phyloP scores from a whole-genome alignment of 768 basidiomycete genomes.

The Suillus subalutaceus region DNA sequence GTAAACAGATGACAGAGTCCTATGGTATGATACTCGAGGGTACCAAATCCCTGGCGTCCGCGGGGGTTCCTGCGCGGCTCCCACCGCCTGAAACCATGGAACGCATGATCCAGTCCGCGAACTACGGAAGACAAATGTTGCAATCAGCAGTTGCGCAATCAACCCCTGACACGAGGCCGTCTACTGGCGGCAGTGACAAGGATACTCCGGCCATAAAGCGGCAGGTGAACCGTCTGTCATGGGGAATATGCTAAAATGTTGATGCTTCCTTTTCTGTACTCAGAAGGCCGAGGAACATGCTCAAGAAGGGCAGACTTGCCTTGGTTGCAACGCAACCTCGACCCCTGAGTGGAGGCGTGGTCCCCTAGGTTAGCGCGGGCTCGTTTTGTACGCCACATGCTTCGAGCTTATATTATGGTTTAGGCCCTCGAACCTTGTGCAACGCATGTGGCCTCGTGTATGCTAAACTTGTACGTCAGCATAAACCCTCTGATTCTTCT shows the following conservation, averaged over 20 bases:
- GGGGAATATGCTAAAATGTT: constrained; percentile 28
- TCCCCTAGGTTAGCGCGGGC: constrained; percentile 64
- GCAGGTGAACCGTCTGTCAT: constrained; percentile 35
- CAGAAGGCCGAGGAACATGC: constrained; percentile 46
- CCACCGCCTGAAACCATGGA: constrained; percentile 41
- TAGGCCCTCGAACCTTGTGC: constrained; percentile 81
- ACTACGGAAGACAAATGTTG: constrained; percentile 37
- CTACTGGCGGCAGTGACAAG: constrained; percentile 30
- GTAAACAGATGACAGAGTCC: constrained; percentile 44
- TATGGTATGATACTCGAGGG: constrained; percentile 46
- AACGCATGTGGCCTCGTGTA: constrained; percentile 88
- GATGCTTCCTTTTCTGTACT: constrained; percentile 17
- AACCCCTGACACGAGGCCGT: constrained; percentile 30
- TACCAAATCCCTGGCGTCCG: constrained; percentile 32
- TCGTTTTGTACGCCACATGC: constrained; percentile 25
- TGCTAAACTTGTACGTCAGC: constrained; percentile 73
- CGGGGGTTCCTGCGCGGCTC: constrained; percentile 23
- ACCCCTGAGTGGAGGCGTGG: constrained; percentile 89
- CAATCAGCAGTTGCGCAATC: constrained; percentile 32
- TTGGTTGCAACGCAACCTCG: constrained; percentile 81
- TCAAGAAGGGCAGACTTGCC: constrained; percentile 71
- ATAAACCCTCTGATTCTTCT: constrained; percentile 27
- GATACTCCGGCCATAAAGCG: constrained; percentile 34
- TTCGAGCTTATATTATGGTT: constrained; percentile 29
- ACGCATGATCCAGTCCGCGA: constrained; percentile 48